phyloP scores from a whole-genome alignment of 2,329 filamentous ascomycete species.

The Ophiostoma pallidulum region DNA sequence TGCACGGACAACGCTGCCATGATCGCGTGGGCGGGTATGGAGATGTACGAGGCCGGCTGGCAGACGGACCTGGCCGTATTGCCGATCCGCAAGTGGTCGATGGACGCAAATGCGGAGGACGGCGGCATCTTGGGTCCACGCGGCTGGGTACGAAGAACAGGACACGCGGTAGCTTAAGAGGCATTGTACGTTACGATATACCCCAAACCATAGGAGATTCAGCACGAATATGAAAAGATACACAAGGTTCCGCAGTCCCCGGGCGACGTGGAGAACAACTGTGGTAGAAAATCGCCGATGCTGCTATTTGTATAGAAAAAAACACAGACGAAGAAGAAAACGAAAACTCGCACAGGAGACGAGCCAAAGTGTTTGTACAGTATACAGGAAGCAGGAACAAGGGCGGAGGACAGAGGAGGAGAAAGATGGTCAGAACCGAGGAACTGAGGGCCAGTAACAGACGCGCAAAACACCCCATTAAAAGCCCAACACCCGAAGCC shows the following conservation, averaged over 20 bases:
- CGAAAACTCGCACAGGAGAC: background rate
- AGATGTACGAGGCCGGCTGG: conserved; percentile 82
- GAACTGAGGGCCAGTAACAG: no score
- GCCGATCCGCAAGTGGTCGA: conserved; percentile 61
- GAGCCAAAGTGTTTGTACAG: conserved; percentile 9
- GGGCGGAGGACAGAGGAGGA: background rate
- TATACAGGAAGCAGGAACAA: background rate
- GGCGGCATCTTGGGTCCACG: conserved; percentile 58
- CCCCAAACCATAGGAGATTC: background rate
- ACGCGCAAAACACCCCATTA: no score
- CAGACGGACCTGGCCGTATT: conserved; percentile 49
- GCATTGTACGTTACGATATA: no score
- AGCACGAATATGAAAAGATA: background rate
- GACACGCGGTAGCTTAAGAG: background rate
- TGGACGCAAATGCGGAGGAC: conserved; percentile 52
- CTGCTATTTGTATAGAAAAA: conserved; percentile 9
- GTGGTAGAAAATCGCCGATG: conserved; percentile 1
- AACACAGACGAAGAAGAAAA: conserved; percentile 1
- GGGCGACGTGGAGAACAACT: no score
- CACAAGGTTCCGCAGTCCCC: no score
- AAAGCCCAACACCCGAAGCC: no score
- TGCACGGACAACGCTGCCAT: conserved; percentile 97
- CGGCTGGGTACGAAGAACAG: conserved; percentile 32
- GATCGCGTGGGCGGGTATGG: conserved; percentile 88
- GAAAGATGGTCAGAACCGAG: no score